Base-by-base conservation (phyloP, 345 rosid genomes). In the Theobroma cacao region DNA sequence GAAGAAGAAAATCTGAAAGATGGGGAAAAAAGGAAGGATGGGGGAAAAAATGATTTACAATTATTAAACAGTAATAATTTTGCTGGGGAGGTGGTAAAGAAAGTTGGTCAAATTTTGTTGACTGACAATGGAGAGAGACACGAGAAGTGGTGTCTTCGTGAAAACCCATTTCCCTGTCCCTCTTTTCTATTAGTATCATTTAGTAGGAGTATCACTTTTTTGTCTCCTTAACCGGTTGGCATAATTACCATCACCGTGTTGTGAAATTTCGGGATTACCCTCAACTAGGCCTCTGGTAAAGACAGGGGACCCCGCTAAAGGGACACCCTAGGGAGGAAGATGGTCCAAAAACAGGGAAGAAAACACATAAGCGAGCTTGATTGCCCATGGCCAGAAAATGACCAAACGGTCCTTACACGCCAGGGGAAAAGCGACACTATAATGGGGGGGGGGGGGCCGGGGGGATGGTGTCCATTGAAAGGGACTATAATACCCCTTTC, bases 61-160 rank as follows among this genome's bases (percentile, higher is more conserved):
- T 87, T 72, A 84, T 88, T 84, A 82, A 79, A 77, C 59, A 31
- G 80, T 28, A 82, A 88, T 88, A 75, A 88, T 86, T 85, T 79
- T 85, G 89, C 80, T 80, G 82, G 84, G 77, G 76, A 61, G 77
- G 72, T 18, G 43, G 43, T 43, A 75, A 75, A 34, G 13, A 76
- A 79, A 75, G 75, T 30, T 62, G 86, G 91, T 88, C 89, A 85
- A 86, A 77, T 18, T 26, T 18, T 47, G 88, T 82, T 88, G 89
- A 80, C 89, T 80, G 87, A 82, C 81, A 86, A 48, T 14, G 74
- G 83, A 40, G 79, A 62, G 79, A 59, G 80, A 80, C 82, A 76
- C 77, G 68, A 78, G 79, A 70, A 81, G 34, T 65, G 60, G 72
- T 74, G 68, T 75, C 77, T 80, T 48, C 75, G 22, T 31, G 12